Conservation (phyloP, 2,329 filamentous ascomycete species). For the Rachicladosporium sp. region DNA sequence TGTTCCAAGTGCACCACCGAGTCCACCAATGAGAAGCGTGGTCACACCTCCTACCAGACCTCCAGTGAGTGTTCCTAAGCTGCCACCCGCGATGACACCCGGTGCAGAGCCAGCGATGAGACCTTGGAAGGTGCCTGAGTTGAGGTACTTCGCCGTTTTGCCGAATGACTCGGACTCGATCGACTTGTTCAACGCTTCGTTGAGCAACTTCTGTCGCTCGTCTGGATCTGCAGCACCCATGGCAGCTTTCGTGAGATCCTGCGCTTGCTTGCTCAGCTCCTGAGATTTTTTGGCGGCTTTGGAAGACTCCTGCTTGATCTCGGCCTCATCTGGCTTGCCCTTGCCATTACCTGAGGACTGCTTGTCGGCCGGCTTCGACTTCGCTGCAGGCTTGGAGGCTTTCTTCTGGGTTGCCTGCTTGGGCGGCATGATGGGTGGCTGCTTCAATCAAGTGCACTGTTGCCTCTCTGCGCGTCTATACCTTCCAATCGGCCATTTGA, state of each 20-base stretch:
- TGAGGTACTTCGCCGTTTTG: conserved; percentile 21
- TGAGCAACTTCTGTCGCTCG: conserved; percentile 21
- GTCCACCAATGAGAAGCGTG: conserved; percentile 15
- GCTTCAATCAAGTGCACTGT: too few relatives aligned
- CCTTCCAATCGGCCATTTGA: too few relatives aligned
- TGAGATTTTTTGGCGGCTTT: conserved; percentile 16
- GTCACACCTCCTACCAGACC: conserved; percentile 20
- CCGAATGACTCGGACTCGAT: conserved; percentile 21
- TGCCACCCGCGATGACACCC: conserved; percentile 16
- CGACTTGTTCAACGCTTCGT: conserved; percentile 18
- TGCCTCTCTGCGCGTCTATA: too few relatives aligned
- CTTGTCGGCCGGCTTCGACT: too few relatives aligned
- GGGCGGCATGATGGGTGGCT: too few relatives aligned
- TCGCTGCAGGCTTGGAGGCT: too few relatives aligned
- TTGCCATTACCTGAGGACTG: too few relatives aligned
- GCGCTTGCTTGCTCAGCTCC: conserved; percentile 15
- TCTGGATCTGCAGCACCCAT: conserved; percentile 19
- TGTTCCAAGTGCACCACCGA: conserved; percentile 16
- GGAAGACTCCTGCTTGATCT: conserved; percentile 16
- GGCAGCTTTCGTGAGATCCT: conserved; percentile 18
- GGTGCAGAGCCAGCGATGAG: conserved; percentile 18
- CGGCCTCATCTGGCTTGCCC: not conserved
- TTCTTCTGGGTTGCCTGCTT: too few relatives aligned
- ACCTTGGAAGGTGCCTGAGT: conserved; percentile 20
- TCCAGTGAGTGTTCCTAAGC: conserved; percentile 19